These are phyloP conservation scores for Endothia cerciana DNA, from an alignment of 2,329 filamentous ascomycete genomes.

Conservation along the genomic window DNA sequence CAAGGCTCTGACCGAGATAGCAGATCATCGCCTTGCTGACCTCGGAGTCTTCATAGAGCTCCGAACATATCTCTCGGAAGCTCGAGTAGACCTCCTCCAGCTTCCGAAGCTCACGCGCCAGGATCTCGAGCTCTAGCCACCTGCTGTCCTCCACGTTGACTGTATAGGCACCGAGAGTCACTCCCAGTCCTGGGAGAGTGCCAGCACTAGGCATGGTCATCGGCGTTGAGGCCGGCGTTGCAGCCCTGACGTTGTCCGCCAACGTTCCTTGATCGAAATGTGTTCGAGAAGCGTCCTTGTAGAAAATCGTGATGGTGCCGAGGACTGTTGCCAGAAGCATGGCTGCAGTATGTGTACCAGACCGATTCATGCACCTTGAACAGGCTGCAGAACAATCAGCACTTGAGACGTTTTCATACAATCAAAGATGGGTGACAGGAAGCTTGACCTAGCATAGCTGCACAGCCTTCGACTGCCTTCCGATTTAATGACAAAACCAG, in stretches of 20 bases:
- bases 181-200: constrained; percentile 36
- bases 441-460: constrained; percentile 44
- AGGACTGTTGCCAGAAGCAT: constrained; percentile 57
- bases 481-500: constrained; percentile 50
- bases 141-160: constrained; percentile 49
- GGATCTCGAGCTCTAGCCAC: constrained; percentile 52
- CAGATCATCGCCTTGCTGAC: constrained; percentile 51
- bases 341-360: constrained; percentile 48
- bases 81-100: constrained; percentile 51
- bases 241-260: constrained; percentile 28
- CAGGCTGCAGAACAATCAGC: constrained; percentile 37
- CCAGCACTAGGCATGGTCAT: neutral
- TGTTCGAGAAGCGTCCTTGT: constrained; percentile 46
- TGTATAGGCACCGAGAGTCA: constrained; percentile 51
- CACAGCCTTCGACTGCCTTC: constrained; percentile 53
- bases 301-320: constrained; percentile 51
- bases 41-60: constrained; percentile 46
- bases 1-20: constrained; percentile 49
- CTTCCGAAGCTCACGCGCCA: constrained; percentile 52
- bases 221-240: constrained; percentile 12
- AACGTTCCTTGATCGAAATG: constrained; percentile 42
- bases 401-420: neutral
- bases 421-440: too few relatives aligned
- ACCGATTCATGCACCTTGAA: constrained; percentile 47
- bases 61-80: constrained; percentile 47